Conservation (phyloP, 768 basidiomycete species). For the Inosperma sp. region DNA sequence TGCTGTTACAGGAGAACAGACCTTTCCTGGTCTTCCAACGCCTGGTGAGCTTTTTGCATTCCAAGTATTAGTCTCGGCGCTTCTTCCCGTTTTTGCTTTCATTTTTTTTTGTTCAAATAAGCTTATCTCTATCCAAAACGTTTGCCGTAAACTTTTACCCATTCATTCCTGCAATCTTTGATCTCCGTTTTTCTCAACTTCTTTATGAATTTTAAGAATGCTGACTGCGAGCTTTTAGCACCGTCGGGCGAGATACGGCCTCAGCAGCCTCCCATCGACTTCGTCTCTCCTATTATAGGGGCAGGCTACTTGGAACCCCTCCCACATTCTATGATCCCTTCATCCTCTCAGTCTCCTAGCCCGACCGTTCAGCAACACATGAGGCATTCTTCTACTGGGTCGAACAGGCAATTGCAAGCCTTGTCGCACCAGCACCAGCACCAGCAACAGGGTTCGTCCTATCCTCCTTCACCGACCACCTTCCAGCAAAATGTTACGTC, state of each 20-base stretch:
- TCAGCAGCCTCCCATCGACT: constrained; percentile 46
- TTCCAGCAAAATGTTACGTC: constrained; percentile 8
- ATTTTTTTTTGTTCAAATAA: neutral
- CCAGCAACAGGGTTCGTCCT: constrained; percentile 7
- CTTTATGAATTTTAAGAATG: no score
- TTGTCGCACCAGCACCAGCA: constrained; percentile 3
- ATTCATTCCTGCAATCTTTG: no score
- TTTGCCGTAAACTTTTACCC: no score
- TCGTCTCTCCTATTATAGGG: constrained; percentile 38
- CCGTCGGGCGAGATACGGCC: constrained; percentile 65
- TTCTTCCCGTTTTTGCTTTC: neutral
- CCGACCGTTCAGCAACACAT: constrained; percentile 6
- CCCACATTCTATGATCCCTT: constrained; percentile 23
- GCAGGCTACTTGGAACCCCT: constrained; percentile 25
- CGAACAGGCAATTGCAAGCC: constrained; percentile 5
- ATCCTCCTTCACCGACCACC: constrained; percentile 12
- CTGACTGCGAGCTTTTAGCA: constrained; percentile 41
- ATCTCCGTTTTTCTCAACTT: no score
- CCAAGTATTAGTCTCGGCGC: neutral
- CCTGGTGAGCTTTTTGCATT: constrained; percentile 1
- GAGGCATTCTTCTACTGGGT: constrained; percentile 9
- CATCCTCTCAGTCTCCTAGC: constrained; percentile 5
- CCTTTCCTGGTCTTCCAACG: constrained; percentile 1
- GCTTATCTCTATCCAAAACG: neutral
- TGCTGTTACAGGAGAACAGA: neutral